These are phyloP conservation scores for Penicillium sp. DNA, from an alignment of 2,329 filamentous ascomycete species.

Conservation along the genomic window DNA sequence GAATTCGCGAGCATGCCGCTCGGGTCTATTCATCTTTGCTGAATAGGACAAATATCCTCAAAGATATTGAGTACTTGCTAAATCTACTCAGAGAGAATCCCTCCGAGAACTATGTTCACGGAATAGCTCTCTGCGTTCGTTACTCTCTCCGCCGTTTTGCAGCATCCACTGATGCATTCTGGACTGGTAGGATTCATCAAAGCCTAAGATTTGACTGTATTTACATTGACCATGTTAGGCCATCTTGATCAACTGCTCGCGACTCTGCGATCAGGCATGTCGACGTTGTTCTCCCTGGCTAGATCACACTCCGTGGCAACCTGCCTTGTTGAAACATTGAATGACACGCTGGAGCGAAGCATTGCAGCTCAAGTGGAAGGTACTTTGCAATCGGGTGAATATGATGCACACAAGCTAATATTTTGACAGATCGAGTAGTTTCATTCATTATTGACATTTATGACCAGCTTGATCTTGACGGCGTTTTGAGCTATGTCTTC, in stretches of 20 bases:
- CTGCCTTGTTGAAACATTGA: constrained; percentile 40
- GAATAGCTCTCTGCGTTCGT: constrained; percentile 41
- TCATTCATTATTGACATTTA: constrained; percentile 26
- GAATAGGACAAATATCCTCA: constrained; percentile 34
- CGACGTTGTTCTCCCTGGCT: constrained; percentile 28
- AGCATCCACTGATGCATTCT: constrained; percentile 34
- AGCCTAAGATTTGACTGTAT: background rate
- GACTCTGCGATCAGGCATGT: constrained; percentile 29
- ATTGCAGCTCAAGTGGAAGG: constrained; percentile 33
- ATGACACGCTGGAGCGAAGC: constrained; percentile 37
- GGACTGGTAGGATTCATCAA: constrained; percentile 32
- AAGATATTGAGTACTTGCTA: constrained; percentile 31
- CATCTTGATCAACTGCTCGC: constrained; percentile 28
- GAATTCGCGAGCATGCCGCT: constrained; percentile 50
- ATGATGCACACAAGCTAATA: constrained; percentile 7
- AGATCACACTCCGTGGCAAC: constrained; percentile 39
- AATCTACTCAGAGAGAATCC: constrained; percentile 13
- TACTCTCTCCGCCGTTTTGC: constrained; percentile 41
- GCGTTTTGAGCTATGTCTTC: constrained; percentile 28
- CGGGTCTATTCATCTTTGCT: constrained; percentile 45
- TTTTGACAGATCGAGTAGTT: constrained; percentile 18
- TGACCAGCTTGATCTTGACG: constrained; percentile 30
- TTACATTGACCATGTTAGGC: constrained; percentile 28
- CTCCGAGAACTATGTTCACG: constrained; percentile 44
- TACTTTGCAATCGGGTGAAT: constrained; percentile 12